Base-by-base conservation (phyloP, 208 protist genomes). In the Angomonas desouzai region DNA sequence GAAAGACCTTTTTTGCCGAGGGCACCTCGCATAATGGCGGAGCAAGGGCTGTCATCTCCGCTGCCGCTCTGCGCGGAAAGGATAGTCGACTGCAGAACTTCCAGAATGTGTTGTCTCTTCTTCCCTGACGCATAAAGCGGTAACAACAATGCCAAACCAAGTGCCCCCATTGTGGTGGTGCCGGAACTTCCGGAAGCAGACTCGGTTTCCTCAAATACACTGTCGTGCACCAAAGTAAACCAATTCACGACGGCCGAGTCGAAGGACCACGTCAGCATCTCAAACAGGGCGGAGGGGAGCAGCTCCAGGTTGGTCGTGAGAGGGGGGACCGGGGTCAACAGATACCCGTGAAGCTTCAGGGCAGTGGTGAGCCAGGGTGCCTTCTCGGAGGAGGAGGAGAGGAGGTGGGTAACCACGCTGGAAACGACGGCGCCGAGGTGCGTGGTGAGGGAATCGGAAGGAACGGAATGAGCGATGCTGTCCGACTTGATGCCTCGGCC, bases 401-500 rank as follows among this genome's bases (percentile, higher is more conserved):
- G 38, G 2, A 62, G 60, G 7, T 59, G 32, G 38, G 38, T 33
- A 25, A 61, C 56, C 1, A 27, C 56, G n/a, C 33, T 13, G 34
- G 60, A 43, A 18, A 64, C 43, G 25, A 66, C 64, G 9, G 25
- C 40, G 4, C 68, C 73, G 4, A 74, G 58, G 20, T 47, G 40
- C 10, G 10, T 27, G 11, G 74, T 81, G 11, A 83, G 56, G 29
- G 62, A 62, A 66, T 83, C 64, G 28, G 36, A 22, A n/a, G 76
- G 80, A 11, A 73, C 10, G 30, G 62, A 77, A 4, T 62, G 59
- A 3, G 49, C 28, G 53, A 48, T 60, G 65, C 70, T 45, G 33
- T 49, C n/a, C 61, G 51, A 70, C 59, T 71, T 79, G 43, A 66
- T 76, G 34, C 76, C 76, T 11, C 80, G 76, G n/a, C 80, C 80